phyloP scores from a whole-genome alignment of 768 basidiomycete species.

The Tylopilus sp. region DNA sequence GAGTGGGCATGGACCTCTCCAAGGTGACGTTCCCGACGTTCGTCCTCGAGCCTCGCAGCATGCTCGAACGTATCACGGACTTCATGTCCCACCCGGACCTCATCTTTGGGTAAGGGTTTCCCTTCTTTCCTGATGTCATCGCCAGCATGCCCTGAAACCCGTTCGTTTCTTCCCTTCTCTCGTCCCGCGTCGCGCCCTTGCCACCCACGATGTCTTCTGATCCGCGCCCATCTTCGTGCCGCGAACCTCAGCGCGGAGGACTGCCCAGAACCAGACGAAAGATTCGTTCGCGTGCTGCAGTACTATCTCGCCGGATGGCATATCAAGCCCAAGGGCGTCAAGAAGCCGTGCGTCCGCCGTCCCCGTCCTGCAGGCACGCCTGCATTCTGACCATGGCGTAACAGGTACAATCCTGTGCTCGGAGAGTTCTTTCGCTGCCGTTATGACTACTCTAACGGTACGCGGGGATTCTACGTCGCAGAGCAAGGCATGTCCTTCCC shows the following conservation, averaged over 20 bases:
- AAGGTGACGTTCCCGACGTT: slow-evolving; percentile 94
- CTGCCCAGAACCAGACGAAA: slow-evolving; percentile 80
- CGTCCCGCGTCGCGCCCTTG: neutral
- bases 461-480: slow-evolving; percentile 94
- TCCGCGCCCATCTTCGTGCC: slow-evolving; percentile 1
- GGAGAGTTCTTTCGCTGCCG: slow-evolving; percentile 98
- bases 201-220: neutral
- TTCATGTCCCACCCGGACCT: slow-evolving; percentile 99
- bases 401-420: slow-evolving; percentile 92
- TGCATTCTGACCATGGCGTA: slow-evolving; percentile 4
- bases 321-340: slow-evolving; percentile 98
- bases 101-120: slow-evolving; percentile 76
- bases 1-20: slow-evolving; percentile 95
- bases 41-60: slow-evolving; percentile 93
- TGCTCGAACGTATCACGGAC: slow-evolving; percentile 98
- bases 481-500: slow-evolving; percentile 69
- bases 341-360: slow-evolving; percentile 80
- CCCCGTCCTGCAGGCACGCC: neutral
- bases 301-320: slow-evolving; percentile 99
- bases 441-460: slow-evolving; percentile 88
- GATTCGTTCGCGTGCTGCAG: slow-evolving; percentile 86
- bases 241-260: slow-evolving; percentile 60
- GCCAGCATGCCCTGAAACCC: slow-evolving; percentile 21
- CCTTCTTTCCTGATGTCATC: slow-evolving; percentile 11
- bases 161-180: neutral